Evolutionary conservation across 257 asterid species (phyloP), one percentile per base, ranked within the genome.

Genomic region (Scutellaria galericulata): DNA sequence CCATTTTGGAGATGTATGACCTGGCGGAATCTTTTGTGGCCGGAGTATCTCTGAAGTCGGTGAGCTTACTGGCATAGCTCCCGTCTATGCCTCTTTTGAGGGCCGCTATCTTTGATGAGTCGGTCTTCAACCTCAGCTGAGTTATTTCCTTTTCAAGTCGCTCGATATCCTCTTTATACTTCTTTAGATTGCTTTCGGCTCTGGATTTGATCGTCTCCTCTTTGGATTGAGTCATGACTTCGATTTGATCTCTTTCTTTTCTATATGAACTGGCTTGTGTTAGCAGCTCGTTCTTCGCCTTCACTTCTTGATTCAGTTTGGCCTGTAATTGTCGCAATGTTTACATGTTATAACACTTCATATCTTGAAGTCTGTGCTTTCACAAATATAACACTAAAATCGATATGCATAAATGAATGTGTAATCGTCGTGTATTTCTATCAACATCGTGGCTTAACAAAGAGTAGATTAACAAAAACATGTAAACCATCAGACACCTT

Each of bases 91-190:
- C 97, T 68, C 89, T 80, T 79, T 78, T 88, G 7, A 89, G 96
- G 69, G 96, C 96, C 7, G 96, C 96, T 79, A 90, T 89, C 79
- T 90, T 95, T 11, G 94, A 84, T 0, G 92, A 90, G 79, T 95
- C 98, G 1, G 86, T 79, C 80, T 83, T 90, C 70, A 88, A 71
- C 74, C 98, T 85, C 74, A 92, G 68, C 86, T 78, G 88, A 73
- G 96, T 90, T 20, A 95, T 86, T 71, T 92, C 94, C 70, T 83
- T 84, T 62, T 87, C 96, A 13, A 95, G 92, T 78, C 75, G 78
- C 80, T 81, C 86, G 31, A 95, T 84, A 37, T 90, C 99, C 9
- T 85, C 89, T 82, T 82, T 90, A 57, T 81, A 83, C 76, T 87
- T 86, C 71, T 83, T 80, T 52, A 92, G 85, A 72, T 83, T 87